phyloP scores from a whole-genome alignment of 2,329 filamentous ascomycete genomes.

The Metarhizium humberi region DNA sequence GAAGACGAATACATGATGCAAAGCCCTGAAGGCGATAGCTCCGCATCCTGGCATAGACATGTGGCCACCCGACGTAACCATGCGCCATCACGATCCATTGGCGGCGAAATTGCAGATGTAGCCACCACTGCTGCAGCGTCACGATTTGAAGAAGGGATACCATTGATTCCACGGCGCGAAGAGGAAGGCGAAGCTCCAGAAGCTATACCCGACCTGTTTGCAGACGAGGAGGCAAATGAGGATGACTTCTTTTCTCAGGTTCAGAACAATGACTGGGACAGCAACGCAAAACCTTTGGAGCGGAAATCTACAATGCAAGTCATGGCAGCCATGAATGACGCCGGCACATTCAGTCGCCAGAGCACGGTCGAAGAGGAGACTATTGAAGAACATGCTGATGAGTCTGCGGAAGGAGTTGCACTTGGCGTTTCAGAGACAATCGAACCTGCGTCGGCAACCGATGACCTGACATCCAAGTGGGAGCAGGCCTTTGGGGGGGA shows the following conservation, averaged over 20 bases:
- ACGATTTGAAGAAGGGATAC: slow-evolving; percentile 62
- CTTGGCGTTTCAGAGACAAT: slow-evolving; percentile 1
- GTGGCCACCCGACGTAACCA: slow-evolving; percentile 12
- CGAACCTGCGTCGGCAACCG: slow-evolving; percentile 25
- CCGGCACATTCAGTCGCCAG: slow-evolving; percentile 19
- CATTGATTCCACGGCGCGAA: slow-evolving; percentile 40
- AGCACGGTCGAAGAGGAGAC: slow-evolving; percentile 21
- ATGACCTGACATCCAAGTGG: slow-evolving; percentile 74
- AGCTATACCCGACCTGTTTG: slow-evolving; percentile 25
- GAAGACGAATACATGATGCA: slow-evolving; percentile 24
- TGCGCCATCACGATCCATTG: slow-evolving; percentile 27
- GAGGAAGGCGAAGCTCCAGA: slow-evolving; percentile 1
- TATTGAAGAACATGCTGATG: slow-evolving; percentile 15
- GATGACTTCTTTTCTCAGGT: slow-evolving; percentile 56
- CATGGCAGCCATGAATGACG: slow-evolving; percentile 37
- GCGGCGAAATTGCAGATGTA: slow-evolving; percentile 31
- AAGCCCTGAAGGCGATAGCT: slow-evolving; percentile 5
- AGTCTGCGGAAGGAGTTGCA: slow-evolving; percentile 10
- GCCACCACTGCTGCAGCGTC: slow-evolving; percentile 40
- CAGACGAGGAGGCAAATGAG: slow-evolving; percentile 39
- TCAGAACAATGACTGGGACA: slow-evolving; percentile 16
- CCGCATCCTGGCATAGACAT: slow-evolving; percentile 6
- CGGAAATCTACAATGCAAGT: slow-evolving; percentile 65
- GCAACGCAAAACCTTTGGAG: slow-evolving; percentile 32
- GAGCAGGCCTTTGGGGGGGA: slow-evolving; percentile 72